These are phyloP conservation scores for Passiflora organensis DNA, from an alignment of 345 rosid species.

Conservation along the genomic window DNA sequence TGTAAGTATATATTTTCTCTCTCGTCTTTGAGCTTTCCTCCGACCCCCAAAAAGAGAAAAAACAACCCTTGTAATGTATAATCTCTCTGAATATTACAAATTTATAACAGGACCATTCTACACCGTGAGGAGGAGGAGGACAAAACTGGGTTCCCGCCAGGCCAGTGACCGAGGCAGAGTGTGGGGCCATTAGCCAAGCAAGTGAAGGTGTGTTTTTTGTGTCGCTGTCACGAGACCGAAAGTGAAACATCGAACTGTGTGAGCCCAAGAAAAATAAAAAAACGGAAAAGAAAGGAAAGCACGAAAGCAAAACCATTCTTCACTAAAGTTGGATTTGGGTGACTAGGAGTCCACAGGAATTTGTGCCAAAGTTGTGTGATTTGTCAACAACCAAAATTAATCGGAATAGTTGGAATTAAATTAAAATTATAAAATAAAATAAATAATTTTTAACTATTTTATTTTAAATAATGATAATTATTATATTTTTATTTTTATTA, in stretches of 20 bases:
- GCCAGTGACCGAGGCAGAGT: background rate
- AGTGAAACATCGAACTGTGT: constrained; percentile 17
- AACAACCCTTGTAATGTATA: too few relatives aligned
- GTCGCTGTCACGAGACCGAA: constrained; percentile 17
- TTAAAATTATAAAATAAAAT: too few relatives aligned
- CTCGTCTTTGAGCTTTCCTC: background rate
- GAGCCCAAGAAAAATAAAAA: too few relatives aligned
- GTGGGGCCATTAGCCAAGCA: constrained; percentile 7
- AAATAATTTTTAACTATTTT: too few relatives aligned
- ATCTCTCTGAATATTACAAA: too few relatives aligned
- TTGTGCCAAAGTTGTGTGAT: background rate
- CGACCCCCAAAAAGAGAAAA: too few relatives aligned
- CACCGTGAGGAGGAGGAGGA: background rate
- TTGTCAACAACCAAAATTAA: too few relatives aligned
- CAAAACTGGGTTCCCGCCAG: constrained; percentile 4
- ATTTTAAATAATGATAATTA: too few relatives aligned
- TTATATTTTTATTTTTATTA: too few relatives aligned
- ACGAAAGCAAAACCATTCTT: background rate
- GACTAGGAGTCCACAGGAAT: background rate
- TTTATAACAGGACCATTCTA: background rate
- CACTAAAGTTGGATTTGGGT: background rate
- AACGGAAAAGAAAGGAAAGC: too few relatives aligned
- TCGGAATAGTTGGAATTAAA: too few relatives aligned
- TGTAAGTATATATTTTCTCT: too few relatives aligned
- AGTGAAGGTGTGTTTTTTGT: background rate